phyloP scores from a whole-genome alignment of 371 early-diverging fungal genomes.

The Fennellomyces sp. region DNA sequence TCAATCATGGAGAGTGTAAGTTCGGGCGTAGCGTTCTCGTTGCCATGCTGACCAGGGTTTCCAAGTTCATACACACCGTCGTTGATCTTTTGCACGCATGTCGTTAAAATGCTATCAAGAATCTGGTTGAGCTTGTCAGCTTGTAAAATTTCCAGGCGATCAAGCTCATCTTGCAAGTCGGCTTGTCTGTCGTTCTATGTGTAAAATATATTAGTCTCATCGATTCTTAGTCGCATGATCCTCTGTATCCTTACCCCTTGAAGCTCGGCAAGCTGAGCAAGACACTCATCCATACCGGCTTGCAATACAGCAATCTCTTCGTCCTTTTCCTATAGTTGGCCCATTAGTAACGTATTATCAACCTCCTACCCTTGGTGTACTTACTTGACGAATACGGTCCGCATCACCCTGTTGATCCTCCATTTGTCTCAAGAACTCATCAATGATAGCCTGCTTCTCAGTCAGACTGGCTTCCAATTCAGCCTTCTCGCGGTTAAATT shows the following conservation, averaged over 20 bases:
- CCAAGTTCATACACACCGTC: conserved; percentile 88
- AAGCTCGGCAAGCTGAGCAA: conserved; percentile 80
- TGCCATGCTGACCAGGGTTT: conserved; percentile 79
- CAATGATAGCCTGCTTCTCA: conserved; percentile 51
- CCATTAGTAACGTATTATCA: neutral
- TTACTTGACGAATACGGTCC: conserved; percentile 60
- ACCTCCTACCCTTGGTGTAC: conserved; percentile 4
- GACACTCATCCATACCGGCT: conserved; percentile 94
- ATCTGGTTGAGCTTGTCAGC: conserved; percentile 78
- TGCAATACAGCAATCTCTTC: conserved; percentile 91
- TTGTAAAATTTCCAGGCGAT: conserved; percentile 68
- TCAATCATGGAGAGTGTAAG: conserved; percentile 91
- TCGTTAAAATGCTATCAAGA: conserved; percentile 85
- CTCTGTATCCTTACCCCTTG: conserved; percentile 57
- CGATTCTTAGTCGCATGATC: too few species aligned
- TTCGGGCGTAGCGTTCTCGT: conserved; percentile 89
- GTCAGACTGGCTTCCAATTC: conserved; percentile 72
- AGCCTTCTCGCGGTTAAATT: conserved; percentile 82
- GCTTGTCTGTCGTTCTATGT: conserved; percentile 49
- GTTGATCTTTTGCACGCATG: conserved; percentile 85
- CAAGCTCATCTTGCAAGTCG: conserved; percentile 69
- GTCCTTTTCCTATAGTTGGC: conserved; percentile 63
- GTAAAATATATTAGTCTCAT: too few species aligned
- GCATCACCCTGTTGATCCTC: conserved; percentile 74
- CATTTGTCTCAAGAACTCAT: conserved; percentile 68